Conservation (phyloP, 306 rosid genomes). For the Trichosanthes cucumerina region DNA sequence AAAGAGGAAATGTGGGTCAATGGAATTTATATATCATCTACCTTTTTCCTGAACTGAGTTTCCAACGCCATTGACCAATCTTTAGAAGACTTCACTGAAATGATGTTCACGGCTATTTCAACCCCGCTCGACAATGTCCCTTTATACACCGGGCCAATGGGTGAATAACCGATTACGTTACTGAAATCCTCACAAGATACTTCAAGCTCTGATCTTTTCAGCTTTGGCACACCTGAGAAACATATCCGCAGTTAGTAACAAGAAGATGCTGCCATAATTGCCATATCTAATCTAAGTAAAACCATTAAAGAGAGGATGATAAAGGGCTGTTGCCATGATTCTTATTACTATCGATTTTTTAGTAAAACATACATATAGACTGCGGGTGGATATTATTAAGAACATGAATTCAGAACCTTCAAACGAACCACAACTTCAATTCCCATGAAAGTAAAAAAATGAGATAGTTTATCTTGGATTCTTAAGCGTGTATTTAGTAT, state of each 20-base stretch:
- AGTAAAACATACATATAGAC: not conserved
- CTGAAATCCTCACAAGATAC: slow-evolving; percentile 97
- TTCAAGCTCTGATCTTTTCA: slow-evolving; percentile 80
- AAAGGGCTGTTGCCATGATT: not conserved
- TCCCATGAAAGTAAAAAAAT: not conserved
- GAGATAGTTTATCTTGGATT: not conserved
- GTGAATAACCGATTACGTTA: slow-evolving; percentile 67
- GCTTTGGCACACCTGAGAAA: slow-evolving; percentile 76
- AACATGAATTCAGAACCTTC: not conserved
- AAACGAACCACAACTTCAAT: not conserved
- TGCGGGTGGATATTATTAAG: not conserved
- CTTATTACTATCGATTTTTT: not conserved
- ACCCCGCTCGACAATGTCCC: slow-evolving; percentile 96
- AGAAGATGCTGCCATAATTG: not conserved
- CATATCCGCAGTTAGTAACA: not conserved
- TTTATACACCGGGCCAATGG: slow-evolving; percentile 75
- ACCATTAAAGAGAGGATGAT: not conserved
- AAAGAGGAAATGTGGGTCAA: not conserved
- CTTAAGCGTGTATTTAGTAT: not conserved
- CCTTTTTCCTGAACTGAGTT: slow-evolving; percentile 79
- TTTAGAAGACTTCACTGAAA: slow-evolving; percentile 35
- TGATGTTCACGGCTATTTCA: slow-evolving; percentile 79
- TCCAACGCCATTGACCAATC: slow-evolving; percentile 64
- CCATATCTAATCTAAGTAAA: not conserved
- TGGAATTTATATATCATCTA: slow-evolving; percentile 16